Conservation (phyloP, 176 grass and related monocot genomes). For the Melocanna baccifera region DNA sequence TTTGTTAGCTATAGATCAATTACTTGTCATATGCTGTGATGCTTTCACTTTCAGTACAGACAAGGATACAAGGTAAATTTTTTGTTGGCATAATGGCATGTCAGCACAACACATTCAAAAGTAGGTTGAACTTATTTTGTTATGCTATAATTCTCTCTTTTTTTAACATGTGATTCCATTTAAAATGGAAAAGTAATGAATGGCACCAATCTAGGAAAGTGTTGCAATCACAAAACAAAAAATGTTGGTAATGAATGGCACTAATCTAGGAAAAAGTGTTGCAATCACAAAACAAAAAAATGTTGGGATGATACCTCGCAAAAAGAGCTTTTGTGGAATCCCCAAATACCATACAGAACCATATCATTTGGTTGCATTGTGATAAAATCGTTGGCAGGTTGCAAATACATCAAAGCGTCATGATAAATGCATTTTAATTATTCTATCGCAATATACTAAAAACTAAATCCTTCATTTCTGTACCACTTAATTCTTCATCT, state of each 20-base stretch:
- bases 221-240: not conserved
- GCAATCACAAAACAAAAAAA: not conserved
- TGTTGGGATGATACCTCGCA: not conserved
- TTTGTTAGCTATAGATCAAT: not conserved
- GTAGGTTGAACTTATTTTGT: not conserved
- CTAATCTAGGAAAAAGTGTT: not conserved
- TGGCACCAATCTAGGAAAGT: not conserved
- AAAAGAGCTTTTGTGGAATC: not conserved
- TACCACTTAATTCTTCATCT: not conserved
- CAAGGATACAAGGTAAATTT: not conserved
- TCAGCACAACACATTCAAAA: not conserved
- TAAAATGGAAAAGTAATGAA: not conserved
- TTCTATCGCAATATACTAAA: not conserved
- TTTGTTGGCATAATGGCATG: not conserved
- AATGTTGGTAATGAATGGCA: not conserved
- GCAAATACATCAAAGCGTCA: not conserved
- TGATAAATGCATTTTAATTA: not conserved
- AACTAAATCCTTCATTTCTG: not conserved
- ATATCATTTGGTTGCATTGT: not conserved
- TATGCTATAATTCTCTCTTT: not conserved
- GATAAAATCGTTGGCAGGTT: not conserved
- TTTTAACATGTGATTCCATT: not conserved
- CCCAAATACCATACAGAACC: not conserved
- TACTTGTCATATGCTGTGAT: not conserved
- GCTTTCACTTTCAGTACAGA: not conserved